A percentile compares a stretch with the other conserved stretches of the same genome.
Evolutionary conservation across 2,329 filamentous ascomycete species (phyloP).

Genomic region (Cladorrhinum sp.): DNA sequence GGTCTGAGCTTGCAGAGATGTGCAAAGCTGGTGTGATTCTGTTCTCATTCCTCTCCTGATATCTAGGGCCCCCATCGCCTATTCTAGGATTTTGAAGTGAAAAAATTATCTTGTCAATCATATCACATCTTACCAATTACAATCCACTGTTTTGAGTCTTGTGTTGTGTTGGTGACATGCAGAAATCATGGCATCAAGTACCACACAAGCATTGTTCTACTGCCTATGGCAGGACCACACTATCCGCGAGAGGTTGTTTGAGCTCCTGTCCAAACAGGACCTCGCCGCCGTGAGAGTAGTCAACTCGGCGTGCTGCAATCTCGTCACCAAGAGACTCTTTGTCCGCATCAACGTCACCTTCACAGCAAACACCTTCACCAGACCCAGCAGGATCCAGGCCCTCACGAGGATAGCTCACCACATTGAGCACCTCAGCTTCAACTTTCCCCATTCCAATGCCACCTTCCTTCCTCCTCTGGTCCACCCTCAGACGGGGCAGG

Average conservation of each 20-base stretch:
- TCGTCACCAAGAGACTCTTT: conserved; percentile 69
- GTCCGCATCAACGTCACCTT: conserved; percentile 67
- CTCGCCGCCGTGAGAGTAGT: conserved; percentile 62
- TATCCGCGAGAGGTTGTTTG: conserved; percentile 51
- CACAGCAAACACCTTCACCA: conserved; percentile 71
- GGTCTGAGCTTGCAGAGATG: conserved; percentile 12
- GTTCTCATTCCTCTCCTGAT: conserved; percentile 11
- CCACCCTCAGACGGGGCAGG: conserved; percentile 70
- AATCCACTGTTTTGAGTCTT: not conserved
- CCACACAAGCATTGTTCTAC: conserved; percentile 46
- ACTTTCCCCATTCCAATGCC: conserved; percentile 69
- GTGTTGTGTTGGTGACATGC: conserved; percentile 37
- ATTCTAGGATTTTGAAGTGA: not conserved
- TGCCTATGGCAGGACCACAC: conserved; percentile 52
- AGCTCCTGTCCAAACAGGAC: conserved; percentile 48
- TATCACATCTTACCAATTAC: not conserved
- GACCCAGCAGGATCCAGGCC: conserved; percentile 68
- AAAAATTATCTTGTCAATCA: not conserved
- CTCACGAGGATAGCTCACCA: conserved; percentile 75
- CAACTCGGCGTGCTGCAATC: conserved; percentile 67
- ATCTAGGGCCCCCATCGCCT: conserved; percentile 9
- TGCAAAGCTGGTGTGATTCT: conserved; percentile 12
- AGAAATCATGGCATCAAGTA: conserved; percentile 50
- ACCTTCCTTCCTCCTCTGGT: conserved; percentile 84
- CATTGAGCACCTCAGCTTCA: conserved; percentile 75